Percentiles rank a stretch among this genome's conserved stretches.
phyloP scores from a whole-genome alignment of 2,329 filamentous ascomycete genomes.

The Colletotrichum sp. region DNA sequence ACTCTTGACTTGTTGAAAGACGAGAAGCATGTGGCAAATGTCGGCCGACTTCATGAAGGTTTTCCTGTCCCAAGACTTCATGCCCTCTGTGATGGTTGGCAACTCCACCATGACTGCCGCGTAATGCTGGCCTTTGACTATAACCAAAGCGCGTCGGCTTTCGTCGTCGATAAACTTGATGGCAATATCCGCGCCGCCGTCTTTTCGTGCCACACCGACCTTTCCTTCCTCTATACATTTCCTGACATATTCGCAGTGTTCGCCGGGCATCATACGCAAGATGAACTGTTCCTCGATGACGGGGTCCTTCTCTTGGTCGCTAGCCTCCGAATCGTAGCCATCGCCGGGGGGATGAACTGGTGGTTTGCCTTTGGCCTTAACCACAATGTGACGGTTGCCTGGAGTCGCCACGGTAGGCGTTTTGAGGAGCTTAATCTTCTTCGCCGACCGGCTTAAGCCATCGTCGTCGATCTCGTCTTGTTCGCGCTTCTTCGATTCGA shows the following conservation, averaged over 20 bases:
- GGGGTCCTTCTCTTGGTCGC: constrained; percentile 86
- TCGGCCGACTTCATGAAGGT: constrained; percentile 89
- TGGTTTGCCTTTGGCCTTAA: constrained; percentile 71
- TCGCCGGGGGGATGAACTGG: constrained; percentile 78
- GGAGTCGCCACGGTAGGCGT: constrained; percentile 33
- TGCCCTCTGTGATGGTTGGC: constrained; percentile 85
- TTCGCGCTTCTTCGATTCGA: constrained; percentile 66
- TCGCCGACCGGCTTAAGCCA: constrained; percentile 42
- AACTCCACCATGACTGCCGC: constrained; percentile 83
- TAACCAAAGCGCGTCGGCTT: constrained; percentile 74
- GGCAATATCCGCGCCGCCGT: constrained; percentile 77
- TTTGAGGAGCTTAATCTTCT: constrained; percentile 59
- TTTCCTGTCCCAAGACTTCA: constrained; percentile 93
- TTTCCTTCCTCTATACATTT: constrained; percentile 77
- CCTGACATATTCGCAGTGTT: constrained; percentile 83
- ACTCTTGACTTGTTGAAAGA: constrained; percentile 70
- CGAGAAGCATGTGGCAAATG: constrained; percentile 86
- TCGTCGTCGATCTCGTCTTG: constrained; percentile 60
- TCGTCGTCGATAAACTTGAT: constrained; percentile 82
- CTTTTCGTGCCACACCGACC: constrained; percentile 68
- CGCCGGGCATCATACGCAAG: constrained; percentile 84
- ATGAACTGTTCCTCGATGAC: constrained; percentile 90
- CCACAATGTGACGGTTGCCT: constrained; percentile 40
- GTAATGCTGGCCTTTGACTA: constrained; percentile 72
- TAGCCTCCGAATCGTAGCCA: constrained; percentile 95